Percentiles rank a stretch among this genome's conserved stretches.
These are phyloP conservation scores for Boletus chippewaensis DNA, from an alignment of 1,284 basidiomycete genomes.

Conservation along the genomic window DNA sequence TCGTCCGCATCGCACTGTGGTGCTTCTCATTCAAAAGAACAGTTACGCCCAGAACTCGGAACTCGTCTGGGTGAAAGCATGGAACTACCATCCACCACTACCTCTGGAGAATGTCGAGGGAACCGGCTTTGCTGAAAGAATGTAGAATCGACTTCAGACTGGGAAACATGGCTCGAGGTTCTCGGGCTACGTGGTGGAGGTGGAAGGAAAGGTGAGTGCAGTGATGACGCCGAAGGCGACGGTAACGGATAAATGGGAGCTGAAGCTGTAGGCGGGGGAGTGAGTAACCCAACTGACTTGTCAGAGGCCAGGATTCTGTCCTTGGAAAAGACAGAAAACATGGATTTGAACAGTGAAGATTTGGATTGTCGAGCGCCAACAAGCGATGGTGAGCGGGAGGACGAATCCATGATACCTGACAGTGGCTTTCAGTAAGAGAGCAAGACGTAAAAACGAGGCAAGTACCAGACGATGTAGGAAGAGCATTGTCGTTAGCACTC, in stretches of 20 bases:
- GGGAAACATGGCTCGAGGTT: constrained; percentile 3
- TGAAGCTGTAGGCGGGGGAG: constrained; percentile 38
- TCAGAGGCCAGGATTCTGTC: constrained; percentile 32
- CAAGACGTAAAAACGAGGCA: constrained; percentile 2
- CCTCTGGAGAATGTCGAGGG: constrained; percentile 16
- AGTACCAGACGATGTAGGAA: constrained; percentile 56
- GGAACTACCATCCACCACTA: constrained; percentile 1
- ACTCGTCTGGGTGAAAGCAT: constrained; percentile 18
- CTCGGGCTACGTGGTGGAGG: constrained; percentile 26
- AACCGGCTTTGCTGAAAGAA: constrained; percentile 6
- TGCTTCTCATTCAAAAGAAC: constrained; percentile 14
- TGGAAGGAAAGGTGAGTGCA: constrained; percentile 19
- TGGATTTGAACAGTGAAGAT: constrained; percentile 59
- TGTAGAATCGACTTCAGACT: constrained; percentile 5
- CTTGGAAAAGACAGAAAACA: constrained; percentile 44
- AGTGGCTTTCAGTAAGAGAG: not conserved
- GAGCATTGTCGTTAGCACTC: constrained; percentile 90
- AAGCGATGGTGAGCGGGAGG: constrained; percentile 28
- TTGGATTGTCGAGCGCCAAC: constrained; percentile 32
- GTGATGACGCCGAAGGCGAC: constrained; percentile 15
- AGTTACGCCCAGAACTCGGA: constrained; percentile 6
- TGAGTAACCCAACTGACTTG: constrained; percentile 54
- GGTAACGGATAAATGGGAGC: constrained; percentile 21
- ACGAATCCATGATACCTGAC: constrained; percentile 35
- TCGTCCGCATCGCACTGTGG: not conserved